Percentiles rank a stretch among this genome's conserved stretches.
These are phyloP conservation scores for Geotrichum cucujoidarum DNA, from an alignment of 1,139 yeast genomes.

Conservation along the genomic window DNA sequence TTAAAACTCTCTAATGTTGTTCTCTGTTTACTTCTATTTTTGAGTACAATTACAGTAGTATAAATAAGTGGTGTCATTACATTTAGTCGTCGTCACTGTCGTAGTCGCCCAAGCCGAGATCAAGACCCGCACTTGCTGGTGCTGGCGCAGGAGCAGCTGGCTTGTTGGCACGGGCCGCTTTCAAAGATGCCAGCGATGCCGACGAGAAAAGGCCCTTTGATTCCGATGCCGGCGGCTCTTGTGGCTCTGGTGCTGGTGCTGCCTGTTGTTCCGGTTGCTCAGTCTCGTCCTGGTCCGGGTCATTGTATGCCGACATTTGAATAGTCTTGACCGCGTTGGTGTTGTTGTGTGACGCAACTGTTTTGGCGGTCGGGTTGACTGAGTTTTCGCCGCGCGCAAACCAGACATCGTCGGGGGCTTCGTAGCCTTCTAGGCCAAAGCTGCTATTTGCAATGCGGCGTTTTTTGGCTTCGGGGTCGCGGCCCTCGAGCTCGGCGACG, in stretches of 20 bases:
- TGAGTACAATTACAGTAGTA: no score
- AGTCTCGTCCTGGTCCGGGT: neutral
- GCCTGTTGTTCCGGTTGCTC: neutral
- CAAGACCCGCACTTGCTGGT: conserved; percentile 1
- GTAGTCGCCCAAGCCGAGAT: conserved; percentile 15
- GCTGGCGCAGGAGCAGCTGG: neutral
- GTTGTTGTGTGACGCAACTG: neutral
- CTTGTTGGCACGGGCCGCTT: neutral
- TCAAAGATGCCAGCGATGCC: conserved; percentile 3
- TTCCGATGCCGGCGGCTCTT: neutral
- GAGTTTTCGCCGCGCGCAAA: conserved; percentile 21
- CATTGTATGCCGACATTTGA: neutral
- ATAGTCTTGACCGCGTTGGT: conserved; percentile 2
- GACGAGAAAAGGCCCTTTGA: conserved; percentile 7
- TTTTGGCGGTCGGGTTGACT: conserved; percentile 15
- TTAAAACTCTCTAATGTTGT: neutral
- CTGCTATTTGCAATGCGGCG: conserved; percentile 15
- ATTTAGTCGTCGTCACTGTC: conserved; percentile 16
- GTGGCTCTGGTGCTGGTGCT: neutral
- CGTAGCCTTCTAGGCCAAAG: conserved; percentile 26
- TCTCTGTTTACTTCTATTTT: neutral
- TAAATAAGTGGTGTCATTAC: neutral
- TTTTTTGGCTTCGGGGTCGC: conserved; percentile 21
- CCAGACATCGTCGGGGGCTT: conserved; percentile 28
- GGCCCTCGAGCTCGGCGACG: conserved; percentile 31